These are phyloP conservation scores for Anthostomella pinea DNA, from an alignment of 2,329 filamentous ascomycete species.

Conservation along the genomic window DNA sequence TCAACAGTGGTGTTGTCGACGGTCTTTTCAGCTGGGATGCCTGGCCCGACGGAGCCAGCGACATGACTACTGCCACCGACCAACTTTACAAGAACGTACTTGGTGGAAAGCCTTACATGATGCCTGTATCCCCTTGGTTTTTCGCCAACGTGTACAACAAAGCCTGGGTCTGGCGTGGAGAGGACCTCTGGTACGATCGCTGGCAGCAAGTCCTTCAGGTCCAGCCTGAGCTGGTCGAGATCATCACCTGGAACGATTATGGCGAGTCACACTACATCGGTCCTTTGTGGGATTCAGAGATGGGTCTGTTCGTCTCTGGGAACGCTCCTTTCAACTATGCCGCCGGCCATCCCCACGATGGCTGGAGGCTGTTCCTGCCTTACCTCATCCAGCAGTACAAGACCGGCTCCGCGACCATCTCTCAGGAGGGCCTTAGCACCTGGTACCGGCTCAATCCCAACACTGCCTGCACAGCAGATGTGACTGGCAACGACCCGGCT, in stretches of 20 bases:
- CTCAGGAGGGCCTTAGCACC: constrained; percentile 27
- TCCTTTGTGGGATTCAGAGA: constrained; percentile 27
- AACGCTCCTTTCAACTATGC: constrained; percentile 46
- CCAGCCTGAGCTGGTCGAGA: constrained; percentile 42
- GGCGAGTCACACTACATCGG: constrained; percentile 47
- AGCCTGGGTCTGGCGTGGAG: constrained; percentile 63
- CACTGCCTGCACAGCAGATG: constrained; percentile 26
- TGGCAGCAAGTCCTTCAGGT: constrained; percentile 52
- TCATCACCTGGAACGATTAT: constrained; percentile 53
- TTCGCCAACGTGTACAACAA: constrained; percentile 59
- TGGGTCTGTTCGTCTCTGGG: constrained; percentile 4
- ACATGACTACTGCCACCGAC: constrained; percentile 15
- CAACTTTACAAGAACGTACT: constrained; percentile 13
- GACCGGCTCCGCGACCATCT: constrained; percentile 32
- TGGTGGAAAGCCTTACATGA: constrained; percentile 39
- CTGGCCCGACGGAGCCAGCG: constrained; percentile 34
- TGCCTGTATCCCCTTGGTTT: constrained; percentile 59
- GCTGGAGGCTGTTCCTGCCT: constrained; percentile 47
- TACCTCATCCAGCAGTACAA: constrained; percentile 51
- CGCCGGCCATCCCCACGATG: constrained; percentile 46
- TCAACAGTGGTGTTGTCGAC: constrained; percentile 25
- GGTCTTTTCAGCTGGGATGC: constrained; percentile 38
- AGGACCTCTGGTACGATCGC: constrained; percentile 58
- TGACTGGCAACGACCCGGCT: constrained; percentile 32
- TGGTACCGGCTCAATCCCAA: constrained; percentile 35